phyloP scores from a whole-genome alignment of 2,329 filamentous ascomycete species.

The Scorias spongiosa region DNA sequence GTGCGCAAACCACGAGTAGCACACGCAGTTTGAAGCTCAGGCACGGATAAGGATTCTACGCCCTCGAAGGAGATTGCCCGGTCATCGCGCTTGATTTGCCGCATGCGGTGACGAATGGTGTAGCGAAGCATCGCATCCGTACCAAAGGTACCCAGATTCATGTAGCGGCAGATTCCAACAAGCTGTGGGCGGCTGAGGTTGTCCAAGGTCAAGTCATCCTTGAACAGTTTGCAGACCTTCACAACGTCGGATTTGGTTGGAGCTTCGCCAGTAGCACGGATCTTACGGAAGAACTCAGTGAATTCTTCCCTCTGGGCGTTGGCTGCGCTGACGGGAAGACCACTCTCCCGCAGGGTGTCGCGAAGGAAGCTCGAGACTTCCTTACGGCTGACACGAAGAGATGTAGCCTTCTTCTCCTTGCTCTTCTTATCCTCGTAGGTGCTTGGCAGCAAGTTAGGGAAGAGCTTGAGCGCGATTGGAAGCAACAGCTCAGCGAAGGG shows the following conservation, averaged over 20 bases:
- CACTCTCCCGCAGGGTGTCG: slow-evolving; percentile 82
- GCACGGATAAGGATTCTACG: slow-evolving; percentile 81
- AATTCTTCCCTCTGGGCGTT: slow-evolving; percentile 90
- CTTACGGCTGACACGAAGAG: slow-evolving; percentile 71
- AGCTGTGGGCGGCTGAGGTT: slow-evolving; percentile 91
- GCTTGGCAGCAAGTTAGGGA: slow-evolving; percentile 93
- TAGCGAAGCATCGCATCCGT: slow-evolving; percentile 97
- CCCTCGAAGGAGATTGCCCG: slow-evolving; percentile 87
- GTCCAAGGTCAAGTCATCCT: slow-evolving; percentile 91
- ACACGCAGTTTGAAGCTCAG: slow-evolving; percentile 82
- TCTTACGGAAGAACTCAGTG: slow-evolving; percentile 90
- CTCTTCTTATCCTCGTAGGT: slow-evolving; percentile 88
- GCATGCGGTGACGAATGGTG: slow-evolving; percentile 92
- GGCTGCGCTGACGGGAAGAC: slow-evolving; percentile 67
- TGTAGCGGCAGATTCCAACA: slow-evolving; percentile 95
- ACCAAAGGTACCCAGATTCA: slow-evolving; percentile 93
- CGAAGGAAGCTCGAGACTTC: slow-evolving; percentile 86
- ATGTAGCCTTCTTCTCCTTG: slow-evolving; percentile 74
- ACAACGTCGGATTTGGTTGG: slow-evolving; percentile 85
- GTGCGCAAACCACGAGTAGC: slow-evolving; percentile 85
- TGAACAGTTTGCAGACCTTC: slow-evolving; percentile 98
- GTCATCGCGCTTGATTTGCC: slow-evolving; percentile 97
- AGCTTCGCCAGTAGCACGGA: slow-evolving; percentile 75
- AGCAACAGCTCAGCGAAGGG: slow-evolving; percentile 89
- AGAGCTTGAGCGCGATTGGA: slow-evolving; percentile 79